Conservation (phyloP, 208 protist species). For the Trichomonas tenax region DNA sequence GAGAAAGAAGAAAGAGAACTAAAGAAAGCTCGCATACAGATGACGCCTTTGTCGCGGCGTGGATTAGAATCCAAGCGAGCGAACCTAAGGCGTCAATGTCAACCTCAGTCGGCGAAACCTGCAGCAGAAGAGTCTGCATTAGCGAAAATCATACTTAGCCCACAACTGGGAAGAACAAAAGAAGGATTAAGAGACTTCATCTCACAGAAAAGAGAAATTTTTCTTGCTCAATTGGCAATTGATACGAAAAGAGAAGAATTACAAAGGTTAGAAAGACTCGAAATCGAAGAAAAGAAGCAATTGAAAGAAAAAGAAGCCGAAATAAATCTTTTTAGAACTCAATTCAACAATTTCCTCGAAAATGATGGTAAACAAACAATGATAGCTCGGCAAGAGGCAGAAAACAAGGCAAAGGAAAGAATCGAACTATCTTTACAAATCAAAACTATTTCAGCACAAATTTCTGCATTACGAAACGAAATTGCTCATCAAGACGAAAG, state of each 20-base stretch:
- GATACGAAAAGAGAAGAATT: constrained; percentile 10
- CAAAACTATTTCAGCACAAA: not conserved
- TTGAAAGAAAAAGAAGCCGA: not conserved
- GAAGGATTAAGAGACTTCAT: not conserved
- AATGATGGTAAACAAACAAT: not conserved
- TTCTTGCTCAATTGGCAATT: not conserved
- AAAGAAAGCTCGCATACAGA: not conserved
- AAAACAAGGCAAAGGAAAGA: not conserved
- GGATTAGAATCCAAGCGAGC: not conserved
- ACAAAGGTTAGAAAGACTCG: not conserved
- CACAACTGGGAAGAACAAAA: not conserved
- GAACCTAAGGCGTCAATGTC: not conserved
- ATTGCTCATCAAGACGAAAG: constrained; percentile 1
- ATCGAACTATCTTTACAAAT: not conserved
- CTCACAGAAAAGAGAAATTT: not conserved
- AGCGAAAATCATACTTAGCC: not conserved
- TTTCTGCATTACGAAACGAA: not conserved
- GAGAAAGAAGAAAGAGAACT: not conserved
- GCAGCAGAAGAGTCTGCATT: not conserved
- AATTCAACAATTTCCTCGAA: not conserved
- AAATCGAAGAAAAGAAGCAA: not conserved
- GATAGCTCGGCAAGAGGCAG: not conserved
- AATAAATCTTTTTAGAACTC: not conserved
- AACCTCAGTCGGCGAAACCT: not conserved
- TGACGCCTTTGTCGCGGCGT: not conserved